Conservation (phyloP, 345 rosid species). For the Nephelium lappaceum region DNA sequence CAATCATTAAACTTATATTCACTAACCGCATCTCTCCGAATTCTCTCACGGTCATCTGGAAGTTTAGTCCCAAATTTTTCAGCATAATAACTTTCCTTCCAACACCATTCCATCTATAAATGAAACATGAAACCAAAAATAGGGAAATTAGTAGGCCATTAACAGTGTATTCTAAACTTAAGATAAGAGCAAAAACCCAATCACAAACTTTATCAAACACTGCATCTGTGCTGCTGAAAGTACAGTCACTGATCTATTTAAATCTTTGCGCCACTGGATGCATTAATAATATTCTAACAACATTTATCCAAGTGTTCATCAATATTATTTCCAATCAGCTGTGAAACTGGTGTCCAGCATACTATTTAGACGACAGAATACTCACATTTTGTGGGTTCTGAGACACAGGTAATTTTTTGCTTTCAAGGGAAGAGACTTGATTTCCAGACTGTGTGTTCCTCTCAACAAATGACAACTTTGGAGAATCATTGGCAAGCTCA, state of each 20-base stretch:
- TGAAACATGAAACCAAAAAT: background rate
- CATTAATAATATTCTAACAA: background rate
- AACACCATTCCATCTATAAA: conserved; percentile 22
- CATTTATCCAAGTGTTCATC: background rate
- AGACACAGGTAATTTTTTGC: background rate
- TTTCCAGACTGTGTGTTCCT: background rate
- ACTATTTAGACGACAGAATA: background rate
- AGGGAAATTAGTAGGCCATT: background rate
- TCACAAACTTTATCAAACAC: background rate
- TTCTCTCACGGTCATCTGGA: conserved; percentile 23
- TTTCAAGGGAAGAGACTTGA: background rate
- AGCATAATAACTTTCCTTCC: conserved; percentile 26
- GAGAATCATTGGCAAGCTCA: background rate
- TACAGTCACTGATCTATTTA: background rate
- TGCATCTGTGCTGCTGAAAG: background rate
- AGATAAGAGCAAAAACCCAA: background rate
- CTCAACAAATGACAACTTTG: background rate
- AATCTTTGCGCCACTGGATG: background rate
- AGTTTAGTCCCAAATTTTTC: conserved; percentile 27
- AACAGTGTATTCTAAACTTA: background rate
- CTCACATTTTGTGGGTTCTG: conserved; percentile 4
- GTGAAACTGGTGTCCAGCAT: background rate
- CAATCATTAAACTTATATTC: background rate
- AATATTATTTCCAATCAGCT: too few relatives aligned
- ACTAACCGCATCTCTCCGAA: conserved; percentile 28